Base-by-base conservation (phyloP, 805 yeast genomes). In the Isabelozyma heimii region DNA sequence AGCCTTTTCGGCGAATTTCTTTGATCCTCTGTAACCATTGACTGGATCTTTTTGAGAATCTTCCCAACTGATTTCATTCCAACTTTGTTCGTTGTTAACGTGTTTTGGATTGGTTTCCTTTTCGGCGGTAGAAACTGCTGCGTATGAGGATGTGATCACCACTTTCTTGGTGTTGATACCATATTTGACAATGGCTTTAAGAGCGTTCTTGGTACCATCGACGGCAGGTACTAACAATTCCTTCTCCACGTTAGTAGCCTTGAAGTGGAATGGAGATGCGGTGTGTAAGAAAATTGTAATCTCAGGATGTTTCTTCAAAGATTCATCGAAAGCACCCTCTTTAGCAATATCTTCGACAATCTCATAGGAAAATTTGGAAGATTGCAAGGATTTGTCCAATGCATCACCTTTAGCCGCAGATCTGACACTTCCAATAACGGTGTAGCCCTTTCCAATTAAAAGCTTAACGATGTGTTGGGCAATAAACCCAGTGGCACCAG, bases 401-500 rank as follows among this genome's bases (percentile, higher is more conserved):
- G 26, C 47, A 26, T 71, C 76, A n/a, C 76, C 80, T 53, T 79
- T 80, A 4, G 57, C 67, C 39, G 61, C 55, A 10, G 76, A 66
- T 55, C 87, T 69, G 1, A 75, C 83, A 4, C 84, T 68, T 28
- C 83, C 85, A 45, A 81, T 66, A 6, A 81, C 85, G 7, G 59
- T 58, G 52, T 80, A 79, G 8, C 66, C 69, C 14, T 67, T 61
- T 3, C 59, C 56, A 27, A 81, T 52, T 44, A 81, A 69, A n/a
- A 57, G 56, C 40, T 69, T 66, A 42, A 80, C 66, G 15, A 79
- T 63, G 54, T 80, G 81, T 53, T 70, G 76, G 28, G 85, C 84
- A 48, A 81, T 72, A 58, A 69, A 81, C 13, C 85, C 85, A 12
- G 80, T 67, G 27, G 81, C 82, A 16, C 85, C 85, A 5, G 84